Evolutionary conservation across 2,329 filamentous ascomycete species (phyloP).

Genomic region (Fusarium pseudocircinatum): DNA sequence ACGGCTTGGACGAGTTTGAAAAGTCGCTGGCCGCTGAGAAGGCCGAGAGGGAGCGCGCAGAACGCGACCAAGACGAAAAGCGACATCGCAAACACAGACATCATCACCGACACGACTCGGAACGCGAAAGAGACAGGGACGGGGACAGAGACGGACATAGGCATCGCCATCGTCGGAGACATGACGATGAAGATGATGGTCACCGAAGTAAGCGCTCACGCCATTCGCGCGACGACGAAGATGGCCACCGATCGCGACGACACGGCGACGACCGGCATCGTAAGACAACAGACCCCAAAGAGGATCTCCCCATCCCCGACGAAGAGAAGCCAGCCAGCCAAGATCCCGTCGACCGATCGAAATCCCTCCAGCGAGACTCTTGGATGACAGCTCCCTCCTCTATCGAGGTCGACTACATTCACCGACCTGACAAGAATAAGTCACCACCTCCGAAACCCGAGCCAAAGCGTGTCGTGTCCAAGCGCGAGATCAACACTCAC

Average conservation of each 20-base stretch:
- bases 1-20: slow-evolving; percentile 78
- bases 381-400: slow-evolving; percentile 92
- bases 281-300: slow-evolving; percentile 59
- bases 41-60: slow-evolving; percentile 59
- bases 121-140: slow-evolving; percentile 31
- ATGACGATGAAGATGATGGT: slow-evolving; percentile 42
- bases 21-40: slow-evolving; percentile 76
- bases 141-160: slow-evolving; percentile 36
- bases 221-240: slow-evolving; percentile 51
- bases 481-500: slow-evolving; percentile 79
- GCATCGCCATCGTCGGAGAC: slow-evolving; percentile 38
- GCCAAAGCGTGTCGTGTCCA: slow-evolving; percentile 77
- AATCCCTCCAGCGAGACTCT: slow-evolving; percentile 74
- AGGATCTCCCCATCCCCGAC: slow-evolving; percentile 61
- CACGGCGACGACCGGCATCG: slow-evolving; percentile 43
- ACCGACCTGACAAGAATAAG: slow-evolving; percentile 67
- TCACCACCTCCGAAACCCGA: slow-evolving; percentile 63
- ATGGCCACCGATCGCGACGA: slow-evolving; percentile 56
- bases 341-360: slow-evolving; percentile 39
- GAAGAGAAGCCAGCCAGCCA: slow-evolving; percentile 54
- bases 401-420: slow-evolving; percentile 84
- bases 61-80: slow-evolving; percentile 55
- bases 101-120: slow-evolving; percentile 56
- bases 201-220: slow-evolving; percentile 44
- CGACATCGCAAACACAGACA: slow-evolving; percentile 56